Percentiles rank a stretch among this genome's conserved stretches.
Evolutionary conservation across 2,329 filamentous ascomycete genomes (phyloP).

Genomic region (Thielaviopsis punctulata): DNA sequence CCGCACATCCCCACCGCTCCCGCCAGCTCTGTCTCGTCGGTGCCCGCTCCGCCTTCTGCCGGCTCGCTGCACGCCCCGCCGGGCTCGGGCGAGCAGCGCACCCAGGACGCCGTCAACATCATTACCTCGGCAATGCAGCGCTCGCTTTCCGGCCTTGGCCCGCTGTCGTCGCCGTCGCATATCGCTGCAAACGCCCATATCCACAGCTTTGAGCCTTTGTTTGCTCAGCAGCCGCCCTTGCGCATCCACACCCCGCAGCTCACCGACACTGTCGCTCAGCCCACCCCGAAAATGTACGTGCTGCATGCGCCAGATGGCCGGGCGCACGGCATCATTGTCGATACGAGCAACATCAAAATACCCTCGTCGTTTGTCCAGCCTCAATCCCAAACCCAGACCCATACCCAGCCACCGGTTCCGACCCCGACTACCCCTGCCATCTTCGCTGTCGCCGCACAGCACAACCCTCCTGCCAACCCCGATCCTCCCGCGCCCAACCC

Average conservation of each 20-base stretch:
- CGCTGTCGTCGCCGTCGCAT: neutral
- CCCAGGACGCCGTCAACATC: slow-evolving; percentile 10
- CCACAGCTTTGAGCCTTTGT: neutral
- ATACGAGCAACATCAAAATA: slow-evolving; percentile 1
- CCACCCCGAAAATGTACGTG: slow-evolving; percentile 2
- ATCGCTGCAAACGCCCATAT: neutral
- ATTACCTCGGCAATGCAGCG: slow-evolving; percentile 10
- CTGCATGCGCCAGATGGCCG: slow-evolving; percentile 7
- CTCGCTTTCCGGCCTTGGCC: slow-evolving; percentile 1
- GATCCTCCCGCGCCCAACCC: neutral
- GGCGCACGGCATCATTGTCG: slow-evolving; percentile 5
- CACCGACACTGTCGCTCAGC: neutral
- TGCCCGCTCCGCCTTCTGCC: neutral
- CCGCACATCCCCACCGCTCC: slow-evolving; percentile 1
- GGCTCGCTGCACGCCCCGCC: neutral
- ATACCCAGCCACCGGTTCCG: neutral
- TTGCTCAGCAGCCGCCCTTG: neutral
- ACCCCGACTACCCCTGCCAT: neutral
- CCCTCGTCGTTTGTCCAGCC: neutral
- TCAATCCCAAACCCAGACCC: neutral
- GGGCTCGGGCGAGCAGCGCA: slow-evolving; percentile 1
- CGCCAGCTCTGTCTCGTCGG: too few relatives aligned
- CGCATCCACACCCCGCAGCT: slow-evolving; percentile 9
- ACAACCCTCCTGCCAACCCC: neutral
- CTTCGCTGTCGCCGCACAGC: neutral